Evolutionary conservation across 2,329 filamentous ascomycete species (phyloP), one percentile per base, ranked within the genome.

Genomic region (Geosmithia flava): DNA sequence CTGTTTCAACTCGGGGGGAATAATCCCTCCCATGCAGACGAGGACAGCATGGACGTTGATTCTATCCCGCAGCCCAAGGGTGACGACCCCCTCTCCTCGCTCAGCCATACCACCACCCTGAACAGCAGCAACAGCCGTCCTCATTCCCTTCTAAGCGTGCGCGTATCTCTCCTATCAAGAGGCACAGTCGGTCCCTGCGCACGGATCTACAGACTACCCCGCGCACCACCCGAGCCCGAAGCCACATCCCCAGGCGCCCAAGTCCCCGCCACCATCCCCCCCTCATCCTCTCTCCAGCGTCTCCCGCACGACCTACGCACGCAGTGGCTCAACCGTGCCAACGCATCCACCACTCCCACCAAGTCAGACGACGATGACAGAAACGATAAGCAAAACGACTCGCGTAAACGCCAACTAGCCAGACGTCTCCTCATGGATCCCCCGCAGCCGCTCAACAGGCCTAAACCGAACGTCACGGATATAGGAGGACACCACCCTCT

Each of bases 121-220:
- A 15, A 11, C 42, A 11, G 19, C 20, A 10, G 17, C 17, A 20
- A 8, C 23, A 27, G 23, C 23, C 10, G 20, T 6, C 7, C 17
- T 11, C 42, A 23, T 44, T 19, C 17, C 19, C 55, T 80, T 39
- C 67, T 83, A 47, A 83, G 80, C 0, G 74, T 90, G 44, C 77
- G 75, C 46, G 69, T 97, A 48, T 80, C 70, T 1, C 72, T 93
- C 44, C 60, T 85, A 8, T 71, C 74, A 40, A 80, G 87, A 49
- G 91, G 93, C 23, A 76, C 83, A 1, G 85, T 83, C 3, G 71
- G 68, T 0, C 68, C 79, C 3, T 86, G 84, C 61, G 87, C 91
- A 3, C 79, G 93, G 37, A 81, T 97, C 53, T 98, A 97, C 65
- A 82, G 87, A 15, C 78, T 97, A 16, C 91, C n/a, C 3, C 63